A percentile compares a stretch with the other conserved stretches of the same genome.
Conservation (phyloP, 2,329 filamentous ascomycete species). For the Colletotrichum euphorbiae region DNA sequence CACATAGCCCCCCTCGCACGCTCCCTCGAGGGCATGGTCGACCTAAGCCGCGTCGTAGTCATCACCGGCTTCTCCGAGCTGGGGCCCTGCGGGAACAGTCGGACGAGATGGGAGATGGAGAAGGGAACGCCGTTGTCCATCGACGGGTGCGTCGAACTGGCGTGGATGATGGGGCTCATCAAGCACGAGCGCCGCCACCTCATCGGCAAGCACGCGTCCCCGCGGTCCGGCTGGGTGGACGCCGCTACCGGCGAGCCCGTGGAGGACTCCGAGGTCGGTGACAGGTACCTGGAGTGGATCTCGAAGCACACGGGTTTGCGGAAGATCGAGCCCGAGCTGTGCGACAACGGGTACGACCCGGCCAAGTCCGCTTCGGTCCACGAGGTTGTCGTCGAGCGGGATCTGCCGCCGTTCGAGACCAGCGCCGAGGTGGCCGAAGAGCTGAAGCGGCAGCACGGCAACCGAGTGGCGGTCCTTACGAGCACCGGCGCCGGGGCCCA, state of each 20-base stretch:
- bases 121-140: constrained; percentile 95
- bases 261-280: constrained; percentile 89
- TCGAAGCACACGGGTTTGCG: constrained; percentile 97
- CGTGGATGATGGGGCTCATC: constrained; percentile 99
- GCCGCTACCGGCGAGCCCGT: no score
- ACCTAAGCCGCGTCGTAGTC: constrained; percentile 96
- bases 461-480: constrained; percentile 96
- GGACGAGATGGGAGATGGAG: constrained; percentile 99
- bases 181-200: constrained; percentile 99
- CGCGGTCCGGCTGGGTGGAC: constrained; percentile 97
- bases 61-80: constrained; percentile 96
- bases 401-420: constrained; percentile 94
- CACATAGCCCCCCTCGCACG: constrained; percentile 89
- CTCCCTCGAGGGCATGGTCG: constrained; percentile 95
- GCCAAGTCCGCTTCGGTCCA: constrained; percentile 98
- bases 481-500: constrained; percentile 96
- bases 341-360: constrained; percentile 76
- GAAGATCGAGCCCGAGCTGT: constrained; percentile 92
- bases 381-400: constrained; percentile 93
- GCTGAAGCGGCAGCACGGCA: constrained; percentile 95
- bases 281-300: constrained; percentile 97
- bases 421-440: constrained; percentile 97
- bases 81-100: constrained; percentile 97
- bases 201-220: constrained; percentile 85
- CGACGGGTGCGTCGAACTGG: constrained; percentile 98